Evolutionary conservation across 2,329 filamentous ascomycete species (phyloP).

Genomic region (Aureobasidium sp.): DNA sequence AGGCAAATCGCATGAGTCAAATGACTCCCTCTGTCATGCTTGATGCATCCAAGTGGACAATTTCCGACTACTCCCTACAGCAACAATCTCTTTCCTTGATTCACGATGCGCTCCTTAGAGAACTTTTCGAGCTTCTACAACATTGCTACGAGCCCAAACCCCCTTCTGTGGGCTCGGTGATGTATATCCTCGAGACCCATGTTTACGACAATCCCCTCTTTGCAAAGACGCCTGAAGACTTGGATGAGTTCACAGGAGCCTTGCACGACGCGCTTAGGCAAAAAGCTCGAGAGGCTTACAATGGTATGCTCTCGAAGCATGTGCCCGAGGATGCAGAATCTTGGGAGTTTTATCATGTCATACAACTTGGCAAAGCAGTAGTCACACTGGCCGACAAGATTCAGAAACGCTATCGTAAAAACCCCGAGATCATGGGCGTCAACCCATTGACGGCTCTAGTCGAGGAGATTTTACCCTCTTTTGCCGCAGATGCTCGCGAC

Average conservation of each 20-base stretch:
- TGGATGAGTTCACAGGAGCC: conserved; percentile 62
- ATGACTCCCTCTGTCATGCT: conserved; percentile 36
- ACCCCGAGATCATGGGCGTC: conserved; percentile 76
- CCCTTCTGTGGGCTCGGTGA: conserved; percentile 67
- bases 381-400: conserved; percentile 81
- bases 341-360: conserved; percentile 88
- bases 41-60: conserved; percentile 43
- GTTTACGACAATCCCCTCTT: conserved; percentile 73
- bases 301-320: conserved; percentile 66
- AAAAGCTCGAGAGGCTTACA: conserved; percentile 72
- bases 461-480: conserved; percentile 76
- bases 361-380: conserved; percentile 78
- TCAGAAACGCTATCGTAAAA: conserved; percentile 83
- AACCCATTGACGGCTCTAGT: conserved; percentile 64
- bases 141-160: conserved; percentile 85
- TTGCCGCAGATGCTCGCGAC: conserved; percentile 80
- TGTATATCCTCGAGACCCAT: conserved; percentile 75
- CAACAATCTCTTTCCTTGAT: conserved; percentile 65
- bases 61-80: conserved; percentile 49
- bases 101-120: conserved; percentile 74
- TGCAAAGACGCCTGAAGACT: conserved; percentile 58
- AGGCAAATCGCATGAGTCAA: conserved; percentile 44
- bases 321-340: conserved; percentile 71
- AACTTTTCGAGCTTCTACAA: conserved; percentile 80
- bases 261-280: conserved; percentile 64